Percentiles rank a stretch among this genome's conserved stretches.
These are phyloP conservation scores for Cryptosporidium muris DNA, from an alignment of 169 alveolate genomes.

Conservation along the genomic window DNA sequence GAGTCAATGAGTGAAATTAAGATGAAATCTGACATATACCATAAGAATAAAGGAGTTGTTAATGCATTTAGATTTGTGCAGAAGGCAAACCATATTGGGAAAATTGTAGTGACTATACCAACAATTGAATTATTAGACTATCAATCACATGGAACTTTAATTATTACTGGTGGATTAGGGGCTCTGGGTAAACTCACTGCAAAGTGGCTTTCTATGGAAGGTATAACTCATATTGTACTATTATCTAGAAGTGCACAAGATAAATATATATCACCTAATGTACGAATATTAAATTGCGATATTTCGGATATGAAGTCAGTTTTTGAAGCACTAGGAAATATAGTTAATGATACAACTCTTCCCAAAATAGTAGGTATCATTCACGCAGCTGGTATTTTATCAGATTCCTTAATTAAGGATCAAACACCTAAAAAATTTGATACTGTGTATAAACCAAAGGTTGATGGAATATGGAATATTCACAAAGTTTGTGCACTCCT, in stretches of 20 bases:
- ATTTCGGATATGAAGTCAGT: slow-evolving; percentile 27
- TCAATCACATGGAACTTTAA: slow-evolving; percentile 11
- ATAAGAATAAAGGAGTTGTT: slow-evolving; percentile 7
- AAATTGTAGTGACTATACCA: slow-evolving; percentile 65
- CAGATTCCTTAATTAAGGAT: slow-evolving; percentile 74
- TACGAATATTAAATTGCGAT: slow-evolving; percentile 28
- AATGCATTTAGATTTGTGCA: slow-evolving; percentile 71
- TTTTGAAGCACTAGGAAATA: not conserved
- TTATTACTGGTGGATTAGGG: slow-evolving; percentile 61
- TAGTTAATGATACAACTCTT: not conserved
- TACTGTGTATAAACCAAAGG: slow-evolving; percentile 78
- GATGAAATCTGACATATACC: not conserved
- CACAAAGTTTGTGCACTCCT: slow-evolving; percentile 16
- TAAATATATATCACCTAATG: not conserved
- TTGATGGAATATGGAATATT: slow-evolving; percentile 54
- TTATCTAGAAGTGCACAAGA: slow-evolving; percentile 40
- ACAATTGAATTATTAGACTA: not conserved
- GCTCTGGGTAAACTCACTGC: slow-evolving; percentile 31
- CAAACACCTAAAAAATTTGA: slow-evolving; percentile 73
- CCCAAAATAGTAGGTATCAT: slow-evolving; percentile 73
- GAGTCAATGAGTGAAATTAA: not conserved
- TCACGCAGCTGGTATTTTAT: slow-evolving; percentile 80
- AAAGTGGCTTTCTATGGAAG: slow-evolving; percentile 38
- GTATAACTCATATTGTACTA: slow-evolving; percentile 17
- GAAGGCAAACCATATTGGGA: slow-evolving; percentile 72